These are phyloP conservation scores for Neopestalotiopsis rosae DNA, from an alignment of 2,329 filamentous ascomycete species.

Conservation along the genomic window DNA sequence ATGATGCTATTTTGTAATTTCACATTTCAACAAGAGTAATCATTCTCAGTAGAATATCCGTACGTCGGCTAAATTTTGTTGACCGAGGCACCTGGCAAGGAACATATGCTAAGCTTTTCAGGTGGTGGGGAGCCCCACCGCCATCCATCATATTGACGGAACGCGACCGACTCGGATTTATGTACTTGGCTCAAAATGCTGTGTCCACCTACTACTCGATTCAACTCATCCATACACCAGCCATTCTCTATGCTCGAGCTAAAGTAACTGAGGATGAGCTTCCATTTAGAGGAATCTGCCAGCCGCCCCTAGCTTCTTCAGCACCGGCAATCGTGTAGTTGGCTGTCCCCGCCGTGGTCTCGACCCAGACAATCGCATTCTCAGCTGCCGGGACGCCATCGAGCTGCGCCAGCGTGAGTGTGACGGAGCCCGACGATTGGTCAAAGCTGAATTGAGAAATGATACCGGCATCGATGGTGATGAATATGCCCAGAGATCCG, in stretches of 20 bases:
- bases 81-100: too few relatives aligned
- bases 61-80: too few relatives aligned
- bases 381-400: conserved; percentile 32
- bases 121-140: too few relatives aligned
- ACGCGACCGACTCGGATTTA: too few relatives aligned
- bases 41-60: too few relatives aligned
- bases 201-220: too few relatives aligned
- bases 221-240: too few relatives aligned
- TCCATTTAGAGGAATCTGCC: not conserved
- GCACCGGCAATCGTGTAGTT: not conserved
- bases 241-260: not conserved
- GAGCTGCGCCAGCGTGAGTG: conserved; percentile 38
- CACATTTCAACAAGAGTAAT: too few relatives aligned
- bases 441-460: conserved; percentile 45
- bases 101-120: too few relatives aligned
- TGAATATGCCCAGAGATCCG: conserved; percentile 46
- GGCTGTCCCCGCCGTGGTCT: not conserved
- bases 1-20: too few relatives aligned
- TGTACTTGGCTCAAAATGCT: too few relatives aligned
- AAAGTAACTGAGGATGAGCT: not conserved
- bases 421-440: conserved; percentile 27
- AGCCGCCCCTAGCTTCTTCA: not conserved
- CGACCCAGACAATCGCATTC: conserved; percentile 41
- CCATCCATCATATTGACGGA: too few relatives aligned
- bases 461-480: conserved; percentile 49